Percentiles rank a stretch among this genome's conserved stretches.
These are phyloP conservation scores for Fusarium circinatum DNA, from an alignment of 2,329 filamentous ascomycete species.

Conservation along the genomic window DNA sequence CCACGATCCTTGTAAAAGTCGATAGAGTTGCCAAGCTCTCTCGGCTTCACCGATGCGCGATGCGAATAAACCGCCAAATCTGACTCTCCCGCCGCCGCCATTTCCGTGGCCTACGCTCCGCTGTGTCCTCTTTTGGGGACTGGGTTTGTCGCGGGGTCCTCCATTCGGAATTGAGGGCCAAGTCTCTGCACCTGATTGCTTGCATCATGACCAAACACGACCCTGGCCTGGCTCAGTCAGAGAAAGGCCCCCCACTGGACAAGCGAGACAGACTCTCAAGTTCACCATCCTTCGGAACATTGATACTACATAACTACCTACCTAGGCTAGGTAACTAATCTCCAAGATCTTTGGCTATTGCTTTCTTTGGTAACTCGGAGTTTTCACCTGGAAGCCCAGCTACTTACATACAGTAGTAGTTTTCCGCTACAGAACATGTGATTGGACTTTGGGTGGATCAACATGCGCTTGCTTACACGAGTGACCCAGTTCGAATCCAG, in stretches of 20 bases:
- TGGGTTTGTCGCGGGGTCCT: conserved; percentile 28
- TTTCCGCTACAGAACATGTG: neutral
- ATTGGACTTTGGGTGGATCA: neutral
- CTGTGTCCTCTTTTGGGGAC: conserved; percentile 30
- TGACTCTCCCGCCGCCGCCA: conserved; percentile 29
- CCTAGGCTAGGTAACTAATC: neutral
- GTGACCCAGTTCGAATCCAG: conserved; percentile 15
- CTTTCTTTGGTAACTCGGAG: neutral
- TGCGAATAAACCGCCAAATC: conserved; percentile 37
- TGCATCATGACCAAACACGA: conserved; percentile 13
- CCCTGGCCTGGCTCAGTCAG: neutral
- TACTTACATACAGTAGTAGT: neutral
- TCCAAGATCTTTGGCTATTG: conserved; percentile 7
- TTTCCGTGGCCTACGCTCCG: conserved; percentile 32
- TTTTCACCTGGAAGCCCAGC: neutral
- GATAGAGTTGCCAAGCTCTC: conserved; percentile 43
- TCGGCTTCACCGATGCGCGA: conserved; percentile 45
- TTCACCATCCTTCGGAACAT: conserved; percentile 3
- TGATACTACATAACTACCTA: neutral
- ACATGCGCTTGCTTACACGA: conserved; percentile 17
- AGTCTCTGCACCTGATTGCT: conserved; percentile 15
- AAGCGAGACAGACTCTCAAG: neutral
- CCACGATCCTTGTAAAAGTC: neutral
- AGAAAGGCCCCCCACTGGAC: neutral
- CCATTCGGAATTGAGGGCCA: conserved; percentile 16